phyloP scores from a whole-genome alignment of 441 rosid species.

The California macrophylla region DNA sequence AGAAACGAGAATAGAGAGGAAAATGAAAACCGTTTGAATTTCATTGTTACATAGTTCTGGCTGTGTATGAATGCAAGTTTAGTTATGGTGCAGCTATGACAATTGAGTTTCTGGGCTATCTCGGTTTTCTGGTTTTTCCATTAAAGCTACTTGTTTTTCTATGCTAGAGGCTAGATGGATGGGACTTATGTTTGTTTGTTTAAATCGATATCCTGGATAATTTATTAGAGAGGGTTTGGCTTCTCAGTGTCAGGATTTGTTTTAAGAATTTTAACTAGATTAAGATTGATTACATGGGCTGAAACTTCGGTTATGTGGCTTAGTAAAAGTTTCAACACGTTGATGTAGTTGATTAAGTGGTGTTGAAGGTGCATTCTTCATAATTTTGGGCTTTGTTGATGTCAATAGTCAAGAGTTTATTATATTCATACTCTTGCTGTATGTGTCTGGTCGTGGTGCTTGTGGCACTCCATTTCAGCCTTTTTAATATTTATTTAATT shows the following conservation, averaged over 20 bases:
- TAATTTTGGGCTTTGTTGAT: neutral
- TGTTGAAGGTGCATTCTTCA: neutral
- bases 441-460: neutral
- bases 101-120: too few species aligned
- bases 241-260: neutral
- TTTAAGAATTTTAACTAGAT: neutral
- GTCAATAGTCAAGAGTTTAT: neutral
- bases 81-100: too few species aligned
- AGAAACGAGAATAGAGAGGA: neutral
- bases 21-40: neutral
- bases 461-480: neutral
- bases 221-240: neutral
- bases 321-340: too few species aligned
- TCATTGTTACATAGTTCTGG: neutral
- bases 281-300: neutral
- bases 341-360: neutral
- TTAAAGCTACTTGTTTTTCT: too few species aligned
- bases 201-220: neutral
- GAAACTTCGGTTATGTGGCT: neutral
- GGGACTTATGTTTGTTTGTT: neutral
- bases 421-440: neutral
- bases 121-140: too few species aligned
- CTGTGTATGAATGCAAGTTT: neutral
- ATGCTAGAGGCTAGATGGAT: neutral
- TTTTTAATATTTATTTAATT: neutral